Evolutionary conservation across 2,329 filamentous ascomycete species (phyloP).

Genomic region (Penicillium freii): DNA sequence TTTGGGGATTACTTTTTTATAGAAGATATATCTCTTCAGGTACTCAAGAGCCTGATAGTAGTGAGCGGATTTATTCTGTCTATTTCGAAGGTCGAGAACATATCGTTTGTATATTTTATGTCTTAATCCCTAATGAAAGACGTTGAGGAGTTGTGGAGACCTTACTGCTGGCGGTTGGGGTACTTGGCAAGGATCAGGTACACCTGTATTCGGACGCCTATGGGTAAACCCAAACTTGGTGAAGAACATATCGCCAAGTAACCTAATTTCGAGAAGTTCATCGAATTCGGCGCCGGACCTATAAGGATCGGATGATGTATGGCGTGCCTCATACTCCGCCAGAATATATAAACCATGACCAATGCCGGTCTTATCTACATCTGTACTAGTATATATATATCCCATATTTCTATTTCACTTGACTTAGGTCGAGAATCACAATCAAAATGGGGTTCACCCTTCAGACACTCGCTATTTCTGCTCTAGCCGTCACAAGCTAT

Average conservation of each 20-base stretch:
- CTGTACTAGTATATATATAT: background rate
- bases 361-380: background rate
- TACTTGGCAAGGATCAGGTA: background rate
- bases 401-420: background rate
- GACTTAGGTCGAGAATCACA: background rate
- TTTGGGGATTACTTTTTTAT: background rate
- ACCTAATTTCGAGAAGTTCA: background rate
- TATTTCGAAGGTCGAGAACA: background rate
- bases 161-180: background rate
- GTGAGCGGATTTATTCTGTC: background rate
- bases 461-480: constrained; percentile 17
- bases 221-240: background rate
- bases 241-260: constrained; percentile 4
- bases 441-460: constrained; percentile 18
- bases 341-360: background rate
- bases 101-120: background rate
- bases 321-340: background rate
- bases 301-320: background rate
- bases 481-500: constrained; percentile 18
- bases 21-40: background rate
- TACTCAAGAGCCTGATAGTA: no score
- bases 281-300: constrained; percentile 2
- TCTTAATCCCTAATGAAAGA: background rate
- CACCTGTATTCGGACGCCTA: background rate
- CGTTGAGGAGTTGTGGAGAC: background rate